Evolutionary conservation across 2,329 filamentous ascomycete species (phyloP), one percentile per base, ranked within the genome.

Genomic region (Leptographium galeiforme): DNA sequence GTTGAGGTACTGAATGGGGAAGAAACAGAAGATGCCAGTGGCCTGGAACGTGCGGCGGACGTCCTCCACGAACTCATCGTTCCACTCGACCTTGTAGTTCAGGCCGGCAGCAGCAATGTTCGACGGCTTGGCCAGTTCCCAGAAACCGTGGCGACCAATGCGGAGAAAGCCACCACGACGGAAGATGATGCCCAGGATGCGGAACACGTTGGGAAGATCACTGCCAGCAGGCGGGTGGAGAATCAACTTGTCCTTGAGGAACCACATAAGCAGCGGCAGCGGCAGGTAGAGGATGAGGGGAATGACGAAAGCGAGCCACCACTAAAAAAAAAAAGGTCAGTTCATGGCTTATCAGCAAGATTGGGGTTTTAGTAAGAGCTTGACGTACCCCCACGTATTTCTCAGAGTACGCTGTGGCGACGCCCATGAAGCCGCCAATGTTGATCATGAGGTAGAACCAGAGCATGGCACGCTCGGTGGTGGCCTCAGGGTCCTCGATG

Each of bases 351-450:
- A 30, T 16, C 12, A 32, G 19, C 8, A 32, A 18, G 41, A 25
- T 39, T 5, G 32, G 11, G 7, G 34, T 3, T 6, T 10, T 5
- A 44, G 11, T 10, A 8, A 5, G 13, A 68, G 87, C 19, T 44
- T 25, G 25, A 53, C 47, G 38, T 40, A 50, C 46, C 10, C 86
- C 86, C 43, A 88, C 75, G 55, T 87, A 84, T 60, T 85, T 80
- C 67, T 88, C 85, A 0, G 80, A 79, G 61, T 87, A 89, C 3
- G 81, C 81, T 80, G 85, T 86, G 62, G 70, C 72, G 65, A 82
- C 81, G 12, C 77, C 82, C 40, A 75, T 58, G 46, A 85, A 71
- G 7, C 82, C 80, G 44, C 86, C 85, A 30, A 85, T 66, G 62
- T 88, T 88, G 69, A 87, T 85, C 66, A 82, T 76, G 53, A 85